Evolutionary conservation across 148 eudicot genomes (phyloP), one percentile per base, ranked within the genome.

Genomic region (Euryodendron excelsum): DNA sequence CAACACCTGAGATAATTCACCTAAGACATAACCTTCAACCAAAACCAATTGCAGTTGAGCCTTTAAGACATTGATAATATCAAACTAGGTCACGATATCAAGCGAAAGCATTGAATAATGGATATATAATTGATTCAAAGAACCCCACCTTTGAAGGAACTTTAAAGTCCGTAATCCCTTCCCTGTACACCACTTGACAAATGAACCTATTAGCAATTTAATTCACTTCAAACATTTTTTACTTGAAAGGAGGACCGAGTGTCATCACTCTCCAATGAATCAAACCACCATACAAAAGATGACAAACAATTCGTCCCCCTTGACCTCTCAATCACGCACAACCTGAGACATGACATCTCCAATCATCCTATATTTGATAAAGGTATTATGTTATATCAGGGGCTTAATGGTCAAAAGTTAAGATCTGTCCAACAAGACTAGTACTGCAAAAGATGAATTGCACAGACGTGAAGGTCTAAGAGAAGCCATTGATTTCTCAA

Each of bases 1-100:
- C 52, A 21, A 37, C 27, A 77, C 73, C 79, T 66, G 60, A 65
- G 61, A 25, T 53, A 68, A 48, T 34, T 76, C 27, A 76, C 30
- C 37, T 17, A 31, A 76, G 27, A 65, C 28, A 30, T 47, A 45
- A 21, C 30, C 63, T 25, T 59, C 1, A 59, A 59, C 56, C 45
- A 69, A 7, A 47, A 45, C 73, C 45, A 0, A 47, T 17, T 8
- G 34, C 2, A 13, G 36, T 45, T 15, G 30, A 45, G 56, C 23
- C 58, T 69, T 45, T 47, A 5, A 69, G 56, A 69, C 56, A 47
- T 69, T 69, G 23, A 14, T 20, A 69, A 44, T 25, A 14, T 55
- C 18, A 27, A n/a, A 1, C 27, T 47, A 25, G 3, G 15, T 5
- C 56, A 25, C 36, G 18, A 23, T 27, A 47, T 45, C 56, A 45